phyloP scores from a whole-genome alignment of 108 stramenopile species.

The Nannochloropsis oceanica region DNA sequence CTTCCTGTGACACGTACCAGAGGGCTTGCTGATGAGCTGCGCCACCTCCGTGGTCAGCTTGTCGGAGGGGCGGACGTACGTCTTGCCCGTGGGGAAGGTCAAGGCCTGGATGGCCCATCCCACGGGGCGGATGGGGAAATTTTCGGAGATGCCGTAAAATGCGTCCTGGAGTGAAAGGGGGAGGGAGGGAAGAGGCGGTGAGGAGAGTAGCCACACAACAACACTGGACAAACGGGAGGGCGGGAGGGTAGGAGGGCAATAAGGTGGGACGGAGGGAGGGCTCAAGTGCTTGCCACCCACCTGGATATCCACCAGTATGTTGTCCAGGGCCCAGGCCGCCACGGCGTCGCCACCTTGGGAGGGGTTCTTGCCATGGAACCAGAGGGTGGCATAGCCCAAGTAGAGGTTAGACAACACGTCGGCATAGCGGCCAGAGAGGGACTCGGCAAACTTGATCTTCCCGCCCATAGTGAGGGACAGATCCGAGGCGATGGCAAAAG shows the following conservation, averaged over 20 bases:
- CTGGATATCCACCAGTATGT: conserved; percentile 20
- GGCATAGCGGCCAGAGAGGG: conserved; percentile 79
- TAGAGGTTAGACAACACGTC: conserved; percentile 92
- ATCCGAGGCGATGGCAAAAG: conserved; percentile 88
- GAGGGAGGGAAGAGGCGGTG: background rate
- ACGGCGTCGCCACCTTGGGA: conserved; percentile 72
- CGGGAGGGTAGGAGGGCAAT: too few relatives aligned
- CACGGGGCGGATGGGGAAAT: conserved; percentile 58
- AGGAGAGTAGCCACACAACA: too few relatives aligned
- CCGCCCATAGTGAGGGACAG: conserved; percentile 87
- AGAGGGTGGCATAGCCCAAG: conserved; percentile 89
- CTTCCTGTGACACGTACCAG: background rate
- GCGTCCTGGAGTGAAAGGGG: conserved; percentile 46
- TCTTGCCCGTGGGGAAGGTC: conserved; percentile 45
- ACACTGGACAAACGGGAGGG: too few relatives aligned
- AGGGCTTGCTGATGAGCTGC: conserved; percentile 59
- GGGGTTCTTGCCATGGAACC: conserved; percentile 66
- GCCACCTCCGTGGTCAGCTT: conserved; percentile 75
- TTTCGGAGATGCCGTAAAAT: conserved; percentile 70
- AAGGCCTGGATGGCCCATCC: conserved; percentile 20
- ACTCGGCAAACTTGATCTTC: conserved; percentile 89
- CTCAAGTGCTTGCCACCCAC: conserved; percentile 12
- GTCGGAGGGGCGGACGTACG: conserved; percentile 69
- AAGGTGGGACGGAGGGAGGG: background rate
- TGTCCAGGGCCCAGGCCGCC: conserved; percentile 81